Conservation (phyloP, 768 basidiomycete species). For the Astraeus odoratus region DNA sequence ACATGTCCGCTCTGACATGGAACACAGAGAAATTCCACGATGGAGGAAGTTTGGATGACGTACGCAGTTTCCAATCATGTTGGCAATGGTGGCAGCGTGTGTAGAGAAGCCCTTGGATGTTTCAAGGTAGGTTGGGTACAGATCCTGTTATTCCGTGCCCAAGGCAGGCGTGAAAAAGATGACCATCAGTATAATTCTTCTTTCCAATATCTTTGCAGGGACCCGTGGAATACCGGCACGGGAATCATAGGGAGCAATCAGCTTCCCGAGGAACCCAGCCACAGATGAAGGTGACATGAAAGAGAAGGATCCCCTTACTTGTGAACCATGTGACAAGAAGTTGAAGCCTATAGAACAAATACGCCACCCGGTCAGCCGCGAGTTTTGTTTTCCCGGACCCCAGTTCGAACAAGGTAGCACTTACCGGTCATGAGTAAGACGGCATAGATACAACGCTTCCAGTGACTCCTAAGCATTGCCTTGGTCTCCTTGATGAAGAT, state of each 20-base stretch:
- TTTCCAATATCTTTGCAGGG: background rate
- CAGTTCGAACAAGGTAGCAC: conserved; percentile 4
- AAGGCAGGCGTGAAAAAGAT: background rate
- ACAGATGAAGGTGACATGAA: no score
- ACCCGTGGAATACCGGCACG: background rate
- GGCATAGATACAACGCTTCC: conserved; percentile 78
- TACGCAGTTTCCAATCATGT: conserved; percentile 75
- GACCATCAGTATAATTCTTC: background rate
- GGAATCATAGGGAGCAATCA: no score
- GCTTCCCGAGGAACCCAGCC: no score
- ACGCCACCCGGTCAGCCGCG: background rate
- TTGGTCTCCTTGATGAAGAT: conserved; percentile 68
- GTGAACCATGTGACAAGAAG: conserved; percentile 70
- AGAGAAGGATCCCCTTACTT: conserved; percentile 29
- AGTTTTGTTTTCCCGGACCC: no score
- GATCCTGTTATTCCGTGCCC: conserved; percentile 34
- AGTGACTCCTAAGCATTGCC: conserved; percentile 75
- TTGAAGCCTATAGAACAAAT: conserved; percentile 47
- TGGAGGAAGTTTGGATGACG: conserved; percentile 12
- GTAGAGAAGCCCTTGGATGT: conserved; percentile 52
- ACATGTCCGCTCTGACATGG: no score
- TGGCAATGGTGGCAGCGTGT: conserved; percentile 60
- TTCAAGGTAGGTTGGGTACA: conserved; percentile 76
- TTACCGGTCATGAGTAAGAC: conserved; percentile 68
- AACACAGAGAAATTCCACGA: background rate